Evolutionary conservation across 805 yeast genomes (phyloP), one percentile per base, ranked within the genome.

Genomic region (Starmerella scarabaei): DNA sequence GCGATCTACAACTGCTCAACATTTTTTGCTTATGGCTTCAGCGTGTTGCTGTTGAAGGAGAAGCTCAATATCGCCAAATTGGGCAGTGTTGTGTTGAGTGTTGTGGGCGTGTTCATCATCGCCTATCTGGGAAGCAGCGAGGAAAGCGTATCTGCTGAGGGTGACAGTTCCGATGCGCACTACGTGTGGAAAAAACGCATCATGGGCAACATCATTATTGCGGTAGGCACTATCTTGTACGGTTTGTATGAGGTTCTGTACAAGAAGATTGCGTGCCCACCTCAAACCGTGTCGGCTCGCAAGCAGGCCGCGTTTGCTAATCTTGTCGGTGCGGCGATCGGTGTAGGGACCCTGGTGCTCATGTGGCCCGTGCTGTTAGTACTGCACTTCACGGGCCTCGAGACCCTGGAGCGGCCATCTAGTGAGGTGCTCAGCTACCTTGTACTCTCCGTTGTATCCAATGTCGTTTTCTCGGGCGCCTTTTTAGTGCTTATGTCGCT

Each of bases 1-100:
- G 94, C 94, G 3, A 83, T 83, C 44, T 84, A 83, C 62, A 83
- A 84, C 62, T 82, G 91, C 56, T 77, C 88, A 14, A 93, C 94
- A 0, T 84, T 84, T 57, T 78, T 86, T 3, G 94, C 94, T 0
- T 77, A 84, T 53, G 71, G 81, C 14, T 83, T 84, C 59, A 83
- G 93, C 3, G 75, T 84, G 21, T 81, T 85, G 1, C 58, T 84
- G 17, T 63, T 84, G 37, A 63, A 71, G 26, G 94, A 84, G 53
- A 63, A 59, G 35, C 73, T 82, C 52, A 71, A 77, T 3, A 65
- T 72, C 65, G 53, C 71, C 37, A 83, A 84, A 57, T 66, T 73
- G 8, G 53, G 65, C 21, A 72, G 85, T n/a, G 94, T 84, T 15
- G 47, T 73, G 1, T 63, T 77, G 30, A 91, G 94, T 7, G 62